A percentile compares a stretch with the other conserved stretches of the same genome.
Evolutionary conservation across 805 yeast species (phyloP).

Genomic region (Candida koratica): DNA sequence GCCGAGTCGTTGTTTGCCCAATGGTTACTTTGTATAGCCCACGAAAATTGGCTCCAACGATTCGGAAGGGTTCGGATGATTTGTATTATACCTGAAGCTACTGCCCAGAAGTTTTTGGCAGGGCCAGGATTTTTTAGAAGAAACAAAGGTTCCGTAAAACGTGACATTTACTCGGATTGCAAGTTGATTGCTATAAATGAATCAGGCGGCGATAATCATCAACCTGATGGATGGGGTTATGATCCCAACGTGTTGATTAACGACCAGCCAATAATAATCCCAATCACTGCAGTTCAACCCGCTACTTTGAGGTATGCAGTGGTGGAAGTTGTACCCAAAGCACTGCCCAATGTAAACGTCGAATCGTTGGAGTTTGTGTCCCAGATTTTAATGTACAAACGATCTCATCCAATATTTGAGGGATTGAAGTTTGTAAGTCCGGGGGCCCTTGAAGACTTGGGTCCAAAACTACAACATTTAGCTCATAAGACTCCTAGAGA

Average conservation of each 20-base stretch:
- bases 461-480: conserved; percentile 21
- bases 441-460: conserved; percentile 64
- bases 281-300: conserved; percentile 27
- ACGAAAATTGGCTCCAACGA: conserved; percentile 69
- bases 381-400: conserved; percentile 52
- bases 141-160: conserved; percentile 58
- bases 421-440: conserved; percentile 64
- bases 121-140: conserved; percentile 49
- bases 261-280: conserved; percentile 35
- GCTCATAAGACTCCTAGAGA: conserved; percentile 44
- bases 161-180: conserved; percentile 61
- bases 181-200: conserved; percentile 49
- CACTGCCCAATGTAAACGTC: conserved; percentile 27
- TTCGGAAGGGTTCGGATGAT: conserved; percentile 73
- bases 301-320: conserved; percentile 44
- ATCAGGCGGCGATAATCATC: conserved; percentile 16
- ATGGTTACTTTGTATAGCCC: conserved; percentile 64
- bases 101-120: conserved; percentile 53
- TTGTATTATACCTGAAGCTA: conserved; percentile 57
- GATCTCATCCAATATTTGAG: conserved; percentile 33
- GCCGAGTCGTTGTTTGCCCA: conserved; percentile 73
- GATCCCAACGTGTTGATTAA: conserved; percentile 35
- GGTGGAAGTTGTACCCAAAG: conserved; percentile 50
- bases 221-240: conserved; percentile 27
- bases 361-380: conserved; percentile 67